Base-by-base conservation (phyloP, 306 rosid species). In the Gynostemma pentaphyllum region DNA sequence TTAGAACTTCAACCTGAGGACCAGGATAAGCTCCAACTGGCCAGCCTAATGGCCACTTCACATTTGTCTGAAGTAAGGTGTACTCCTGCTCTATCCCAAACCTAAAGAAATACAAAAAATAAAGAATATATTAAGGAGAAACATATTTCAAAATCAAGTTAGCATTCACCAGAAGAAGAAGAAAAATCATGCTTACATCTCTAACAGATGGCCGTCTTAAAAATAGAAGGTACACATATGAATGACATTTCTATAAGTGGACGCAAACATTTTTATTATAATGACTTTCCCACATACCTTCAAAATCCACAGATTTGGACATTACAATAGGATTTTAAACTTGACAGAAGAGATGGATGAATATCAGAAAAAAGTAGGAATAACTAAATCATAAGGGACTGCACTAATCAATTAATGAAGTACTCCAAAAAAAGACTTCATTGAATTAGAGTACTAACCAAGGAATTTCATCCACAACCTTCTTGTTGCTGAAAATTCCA, bases 1-100 rank as follows among this genome's bases (percentile, higher is more conserved):
- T 50, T 49, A 55, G 32, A 52, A 44, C 13, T 44, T 66, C 64
- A 74, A 94, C 99, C 95, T 88, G 99, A 75, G 99, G 97, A 78
- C 99, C 99, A 48, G 99, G 99, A 68, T 94, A 94, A 30, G 82
- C 99, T 76, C 99, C 97, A 53, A 84, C 90, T 0, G 97, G 97
- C 99, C 99, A 94, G 46, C 99, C 99, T 41, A 94, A 73, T 12
- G 99, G 95, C 99, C 99, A 94, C 32, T 84, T 86, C 83, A 94
- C 99, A 69, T 84, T 63, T 36, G 85, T 64, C 55, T 89, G 99
- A 68, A 94, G 96, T 76, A 94, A 72, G 73, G 97, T 94, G 91
- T 94, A 94, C 77, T 94, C 99, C 80, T 94, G 99, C 78, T 94
- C 97, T 52, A 94, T 94, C 59, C 99, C 99, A 71, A 34, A 94